Conservation (phyloP, 1,139 yeast genomes). For the Pichia kudriavzevii region DNA sequence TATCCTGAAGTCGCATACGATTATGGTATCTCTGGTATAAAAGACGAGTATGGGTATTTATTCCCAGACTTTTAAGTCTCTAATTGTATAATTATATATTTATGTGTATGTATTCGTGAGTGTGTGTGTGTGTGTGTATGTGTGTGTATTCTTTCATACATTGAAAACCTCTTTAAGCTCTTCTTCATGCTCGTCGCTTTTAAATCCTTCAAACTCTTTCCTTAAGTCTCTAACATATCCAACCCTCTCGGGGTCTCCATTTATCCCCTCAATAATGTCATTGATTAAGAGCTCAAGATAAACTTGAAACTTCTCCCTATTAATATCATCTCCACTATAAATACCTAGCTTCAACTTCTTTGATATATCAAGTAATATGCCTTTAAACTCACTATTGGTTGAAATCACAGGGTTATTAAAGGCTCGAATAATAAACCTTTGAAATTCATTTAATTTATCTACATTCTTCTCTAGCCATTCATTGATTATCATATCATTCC, state of each 20-base stretch:
- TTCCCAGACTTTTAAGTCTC: slow-evolving; percentile 41
- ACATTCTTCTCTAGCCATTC: slow-evolving; percentile 12
- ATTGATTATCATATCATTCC: slow-evolving; percentile 13
- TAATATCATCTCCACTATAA: slow-evolving; percentile 3
- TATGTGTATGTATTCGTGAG: not conserved
- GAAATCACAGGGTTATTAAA: slow-evolving; percentile 14
- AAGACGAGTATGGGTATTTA: slow-evolving; percentile 43
- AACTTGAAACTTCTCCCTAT: slow-evolving; percentile 12
- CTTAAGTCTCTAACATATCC: slow-evolving; percentile 4
- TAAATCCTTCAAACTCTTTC: slow-evolving; percentile 2
- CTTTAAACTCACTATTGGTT: slow-evolving; percentile 4
- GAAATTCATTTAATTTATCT: slow-evolving; percentile 5
- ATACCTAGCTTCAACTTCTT: slow-evolving; percentile 9
- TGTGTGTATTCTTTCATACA: not conserved
- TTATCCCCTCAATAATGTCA: slow-evolving; percentile 11
- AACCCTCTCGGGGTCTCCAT: slow-evolving; percentile 5
- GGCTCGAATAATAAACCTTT: slow-evolving; percentile 13
- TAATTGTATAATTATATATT: not conserved
- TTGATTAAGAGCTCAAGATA: slow-evolving; percentile 15
- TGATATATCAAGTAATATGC: slow-evolving; percentile 13
- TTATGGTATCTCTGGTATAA: slow-evolving; percentile 39
- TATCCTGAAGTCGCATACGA: slow-evolving; percentile 51
- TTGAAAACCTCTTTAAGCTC: not conserved
- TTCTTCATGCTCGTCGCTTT: not conserved
- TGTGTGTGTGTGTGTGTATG: not conserved